Percentiles rank a stretch among this genome's conserved stretches.
phyloP scores from a whole-genome alignment of 495 filamentous ascomycete species.

The Podospora sp. region DNA sequence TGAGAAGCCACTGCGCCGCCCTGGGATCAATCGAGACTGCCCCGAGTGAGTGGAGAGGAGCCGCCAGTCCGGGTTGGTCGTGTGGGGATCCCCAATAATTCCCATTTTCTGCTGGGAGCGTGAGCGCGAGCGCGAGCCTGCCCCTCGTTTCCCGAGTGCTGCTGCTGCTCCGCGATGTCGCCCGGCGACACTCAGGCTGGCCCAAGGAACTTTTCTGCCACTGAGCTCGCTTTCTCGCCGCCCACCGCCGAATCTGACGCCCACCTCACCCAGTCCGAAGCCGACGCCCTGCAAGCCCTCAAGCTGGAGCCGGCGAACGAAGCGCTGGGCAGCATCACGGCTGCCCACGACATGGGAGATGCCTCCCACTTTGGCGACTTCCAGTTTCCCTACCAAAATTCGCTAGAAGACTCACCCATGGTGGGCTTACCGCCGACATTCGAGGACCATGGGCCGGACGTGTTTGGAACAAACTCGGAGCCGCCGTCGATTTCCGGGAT shows the following conservation, averaged over 20 bases:
- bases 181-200: slow-evolving; percentile 25
- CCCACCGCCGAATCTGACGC: slow-evolving; percentile 27
- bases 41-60: slow-evolving; percentile 32
- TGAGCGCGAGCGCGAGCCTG: slow-evolving; percentile 3
- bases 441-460: slow-evolving; percentile 45
- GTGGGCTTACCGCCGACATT: slow-evolving; percentile 34
- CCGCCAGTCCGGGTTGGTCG: slow-evolving; percentile 18
- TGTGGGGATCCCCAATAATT: slow-evolving; percentile 27
- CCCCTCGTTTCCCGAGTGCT: not conserved
- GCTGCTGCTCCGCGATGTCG: slow-evolving; percentile 31
- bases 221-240: slow-evolving; percentile 36
- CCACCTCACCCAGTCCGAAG: slow-evolving; percentile 29
- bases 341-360: slow-evolving; percentile 37
- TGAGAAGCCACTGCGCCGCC: slow-evolving; percentile 28
- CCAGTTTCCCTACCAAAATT: slow-evolving; percentile 47
- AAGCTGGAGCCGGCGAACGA: slow-evolving; percentile 37
- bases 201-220: slow-evolving; percentile 29
- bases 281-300: slow-evolving; percentile 30
- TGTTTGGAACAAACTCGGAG: slow-evolving; percentile 39
- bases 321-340: slow-evolving; percentile 34
- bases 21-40: slow-evolving; percentile 23
- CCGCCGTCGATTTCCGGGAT: slow-evolving; percentile 42
- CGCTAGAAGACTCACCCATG: slow-evolving; percentile 45
- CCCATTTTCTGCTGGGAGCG: slow-evolving; percentile 21
- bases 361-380: slow-evolving; percentile 50